Evolutionary conservation across 805 yeast genomes (phyloP).

Genomic region (Starmerella powellii): DNA sequence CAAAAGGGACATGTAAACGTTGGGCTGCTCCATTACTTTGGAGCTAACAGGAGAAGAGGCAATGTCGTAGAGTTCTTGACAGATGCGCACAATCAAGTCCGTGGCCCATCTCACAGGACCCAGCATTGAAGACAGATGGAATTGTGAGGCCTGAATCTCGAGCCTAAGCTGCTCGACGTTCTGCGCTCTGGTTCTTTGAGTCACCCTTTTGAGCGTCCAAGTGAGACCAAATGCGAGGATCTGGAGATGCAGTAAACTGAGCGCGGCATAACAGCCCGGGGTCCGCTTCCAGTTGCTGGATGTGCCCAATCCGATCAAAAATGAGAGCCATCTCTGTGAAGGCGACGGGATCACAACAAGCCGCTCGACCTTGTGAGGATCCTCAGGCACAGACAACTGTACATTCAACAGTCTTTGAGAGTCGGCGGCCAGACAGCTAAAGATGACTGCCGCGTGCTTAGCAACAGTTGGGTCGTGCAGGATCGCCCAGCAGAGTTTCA

Average conservation of each 20-base stretch:
- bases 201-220: slow-evolving; percentile 43
- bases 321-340: slow-evolving; percentile 54
- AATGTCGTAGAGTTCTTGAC: slow-evolving; percentile 46
- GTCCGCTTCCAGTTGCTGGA: slow-evolving; percentile 36
- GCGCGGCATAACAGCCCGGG: slow-evolving; percentile 40
- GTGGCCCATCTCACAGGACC: slow-evolving; percentile 81
- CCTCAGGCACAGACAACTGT: slow-evolving; percentile 55
- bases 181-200: slow-evolving; percentile 16
- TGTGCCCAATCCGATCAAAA: slow-evolving; percentile 57
- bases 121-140: slow-evolving; percentile 30
- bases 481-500: slow-evolving; percentile 43
- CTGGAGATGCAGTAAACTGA: slow-evolving; percentile 56
- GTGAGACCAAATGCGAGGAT: slow-evolving; percentile 61
- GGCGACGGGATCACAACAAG: slow-evolving; percentile 60
- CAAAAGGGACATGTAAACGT: slow-evolving; percentile 27
- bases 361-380: slow-evolving; percentile 51
- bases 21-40: slow-evolving; percentile 3
- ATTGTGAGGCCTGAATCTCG: slow-evolving; percentile 24
- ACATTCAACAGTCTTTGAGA: slow-evolving; percentile 66
- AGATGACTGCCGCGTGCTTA: slow-evolving; percentile 29
- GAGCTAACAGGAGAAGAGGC: slow-evolving; percentile 13
- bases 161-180: slow-evolving; percentile 34
- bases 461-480: slow-evolving; percentile 26
- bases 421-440: slow-evolving; percentile 43
- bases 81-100: slow-evolving; percentile 58